Base-by-base conservation (phyloP, 768 basidiomycete genomes). In the Leccinellum rugosiceps region DNA sequence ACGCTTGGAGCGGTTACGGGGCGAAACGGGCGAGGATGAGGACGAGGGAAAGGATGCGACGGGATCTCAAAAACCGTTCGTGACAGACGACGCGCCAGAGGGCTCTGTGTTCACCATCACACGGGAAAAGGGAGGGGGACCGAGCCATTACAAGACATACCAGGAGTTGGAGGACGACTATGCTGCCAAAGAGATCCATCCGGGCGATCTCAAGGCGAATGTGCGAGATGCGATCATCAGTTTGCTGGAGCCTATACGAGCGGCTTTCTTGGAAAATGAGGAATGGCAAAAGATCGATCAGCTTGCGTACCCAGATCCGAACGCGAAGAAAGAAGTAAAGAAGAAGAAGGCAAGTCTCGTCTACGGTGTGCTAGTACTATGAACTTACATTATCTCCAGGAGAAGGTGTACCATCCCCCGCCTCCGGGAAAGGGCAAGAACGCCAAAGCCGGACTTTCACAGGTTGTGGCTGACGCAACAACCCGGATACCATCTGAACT, bases 251-350 rank as follows among this genome's bases (percentile, higher is more conserved):
- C 95, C 96, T 0, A 86, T 99, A 50, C 82, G 88, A 60, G 82
- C 84, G 60, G 81, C 84, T 51, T 98, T 92, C 66, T 80, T 87
- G 64, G 82, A 76, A 60, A 85, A 83, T 65, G 80, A 87, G 64
- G 92, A 92, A 68, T 98, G 92, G 86, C 84, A 90, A 72, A 77
- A 77, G 65, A 76, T 87, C 6, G 88, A 88, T 68, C 82, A 79
- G 65, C 73, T 87, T 21, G 97, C 94, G 11, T 99, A 98, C 76
- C 94, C 94, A 1, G 83, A 87, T 70, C 83, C 83, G 0, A 86
- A 83, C 51, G 83, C 81, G 0, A 83, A 85, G 63, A 76, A 78
- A 9, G 80, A 80, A 61, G 79, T 81, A 61, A 85, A 85, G 59
- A 79, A 79, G 74, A 91, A 89, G 72, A 88, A 88, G 77, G 50